These are phyloP conservation scores for Excoecaria agallocha DNA, from an alignment of 345 rosid species.

Conservation along the genomic window DNA sequence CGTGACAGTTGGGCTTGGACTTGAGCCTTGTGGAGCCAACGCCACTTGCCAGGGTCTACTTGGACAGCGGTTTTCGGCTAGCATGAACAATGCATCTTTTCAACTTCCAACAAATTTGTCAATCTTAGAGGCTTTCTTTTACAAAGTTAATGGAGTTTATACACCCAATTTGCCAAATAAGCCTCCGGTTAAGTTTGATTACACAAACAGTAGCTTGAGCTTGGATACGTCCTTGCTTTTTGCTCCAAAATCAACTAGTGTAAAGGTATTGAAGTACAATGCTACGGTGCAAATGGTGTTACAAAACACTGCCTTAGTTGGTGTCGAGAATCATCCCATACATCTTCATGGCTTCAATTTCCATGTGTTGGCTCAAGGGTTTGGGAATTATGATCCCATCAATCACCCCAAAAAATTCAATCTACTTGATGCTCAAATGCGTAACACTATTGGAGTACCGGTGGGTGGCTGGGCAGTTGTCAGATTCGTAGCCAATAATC, in stretches of 20 bases:
- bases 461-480: conserved; percentile 39
- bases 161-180: conserved; percentile 58
- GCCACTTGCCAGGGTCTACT: conserved; percentile 47
- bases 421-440: conserved; percentile 54
- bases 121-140: conserved; percentile 57
- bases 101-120: conserved; percentile 46
- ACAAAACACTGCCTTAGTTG: conserved; percentile 67
- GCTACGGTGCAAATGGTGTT: conserved; percentile 67
- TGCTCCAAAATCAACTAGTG: conserved; percentile 54
- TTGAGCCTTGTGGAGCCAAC: conserved; percentile 46
- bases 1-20: conserved; percentile 53
- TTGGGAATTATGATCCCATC: conserved; percentile 62
- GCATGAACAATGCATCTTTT: conserved; percentile 79
- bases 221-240: conserved; percentile 30
- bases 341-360: conserved; percentile 84
- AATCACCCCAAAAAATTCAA: conserved; percentile 53
- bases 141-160: conserved; percentile 54
- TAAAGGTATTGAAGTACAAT: conserved; percentile 62
- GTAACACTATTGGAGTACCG: conserved; percentile 78
- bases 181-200: conserved; percentile 66
- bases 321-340: conserved; percentile 76
- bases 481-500: conserved; percentile 82
- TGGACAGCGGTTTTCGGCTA: conserved; percentile 49
- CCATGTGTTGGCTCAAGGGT: conserved; percentile 82
- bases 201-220: conserved; percentile 48